These are phyloP conservation scores for Ogataea thermomethanolica DNA, from an alignment of 805 yeast genomes.

Conservation along the genomic window DNA sequence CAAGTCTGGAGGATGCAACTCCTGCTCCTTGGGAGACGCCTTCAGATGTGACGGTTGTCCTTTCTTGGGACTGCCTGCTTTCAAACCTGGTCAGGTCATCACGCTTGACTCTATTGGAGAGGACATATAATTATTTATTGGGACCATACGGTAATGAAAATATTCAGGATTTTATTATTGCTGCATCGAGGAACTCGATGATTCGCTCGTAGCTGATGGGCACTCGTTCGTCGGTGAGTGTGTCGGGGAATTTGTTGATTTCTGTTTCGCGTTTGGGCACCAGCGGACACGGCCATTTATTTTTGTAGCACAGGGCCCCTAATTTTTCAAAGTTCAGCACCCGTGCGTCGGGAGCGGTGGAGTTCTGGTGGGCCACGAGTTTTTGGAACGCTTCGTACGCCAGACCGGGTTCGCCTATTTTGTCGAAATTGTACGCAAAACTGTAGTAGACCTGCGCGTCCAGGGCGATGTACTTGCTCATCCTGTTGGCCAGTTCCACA, in stretches of 20 bases:
- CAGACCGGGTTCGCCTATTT: slow-evolving; percentile 16
- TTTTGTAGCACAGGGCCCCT: slow-evolving; percentile 14
- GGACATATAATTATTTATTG: slow-evolving; percentile 47
- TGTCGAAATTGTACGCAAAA: slow-evolving; percentile 17
- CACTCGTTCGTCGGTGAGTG: too few species aligned
- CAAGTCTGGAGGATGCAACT: slow-evolving; percentile 95
- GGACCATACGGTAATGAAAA: neutral
- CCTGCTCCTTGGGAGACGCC: slow-evolving; percentile 97
- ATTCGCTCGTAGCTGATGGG: slow-evolving; percentile 3
- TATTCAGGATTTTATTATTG: slow-evolving; percentile 6
- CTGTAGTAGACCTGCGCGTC: slow-evolving; percentile 15
- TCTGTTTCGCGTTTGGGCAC: slow-evolving; percentile 3
- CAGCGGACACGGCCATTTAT: slow-evolving; percentile 15
- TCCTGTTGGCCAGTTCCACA: slow-evolving; percentile 3
- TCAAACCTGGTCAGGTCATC: slow-evolving; percentile 93
- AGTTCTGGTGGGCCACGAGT: slow-evolving; percentile 4
- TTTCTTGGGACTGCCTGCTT: slow-evolving; percentile 93
- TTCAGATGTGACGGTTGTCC: slow-evolving; percentile 99
- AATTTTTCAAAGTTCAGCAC: slow-evolving; percentile 5
- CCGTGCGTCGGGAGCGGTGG: neutral
- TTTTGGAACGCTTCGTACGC: slow-evolving; percentile 18
- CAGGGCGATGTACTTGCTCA: slow-evolving; percentile 5
- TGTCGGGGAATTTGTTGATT: too few species aligned
- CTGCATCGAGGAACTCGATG: slow-evolving; percentile 5
- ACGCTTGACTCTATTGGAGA: slow-evolving; percentile 73